These are phyloP conservation scores for Pseudogymnoascus sp. DNA, from an alignment of 2,329 filamentous ascomycete species.

Conservation along the genomic window DNA sequence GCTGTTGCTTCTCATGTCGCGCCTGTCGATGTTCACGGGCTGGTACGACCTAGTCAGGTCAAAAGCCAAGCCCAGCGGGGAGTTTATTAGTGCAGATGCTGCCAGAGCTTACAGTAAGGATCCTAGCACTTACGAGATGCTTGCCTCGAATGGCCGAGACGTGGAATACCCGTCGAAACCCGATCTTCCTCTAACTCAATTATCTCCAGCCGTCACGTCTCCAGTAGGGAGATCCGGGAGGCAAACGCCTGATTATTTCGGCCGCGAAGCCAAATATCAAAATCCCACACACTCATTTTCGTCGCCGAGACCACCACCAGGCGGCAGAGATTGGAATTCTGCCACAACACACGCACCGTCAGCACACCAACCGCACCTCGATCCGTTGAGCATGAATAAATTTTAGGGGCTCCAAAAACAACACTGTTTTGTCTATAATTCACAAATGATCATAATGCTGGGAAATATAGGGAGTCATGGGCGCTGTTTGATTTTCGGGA, in stretches of 20 bases:
- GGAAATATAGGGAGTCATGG: slow-evolving; percentile 5
- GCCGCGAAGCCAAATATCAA: slow-evolving; percentile 38
- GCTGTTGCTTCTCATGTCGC: slow-evolving; percentile 72
- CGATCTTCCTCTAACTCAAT: slow-evolving; percentile 22
- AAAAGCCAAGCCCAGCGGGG: slow-evolving; percentile 50
- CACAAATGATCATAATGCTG: slow-evolving; percentile 5
- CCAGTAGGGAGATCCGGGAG: slow-evolving; percentile 22
- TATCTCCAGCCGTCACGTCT: slow-evolving; percentile 18
- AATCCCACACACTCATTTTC: slow-evolving; percentile 43
- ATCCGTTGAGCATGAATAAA: slow-evolving; percentile 27
- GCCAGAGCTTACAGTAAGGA: slow-evolving; percentile 50
- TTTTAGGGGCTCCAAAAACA: slow-evolving; percentile 16
- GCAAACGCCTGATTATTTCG: slow-evolving; percentile 33
- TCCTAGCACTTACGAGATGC: slow-evolving; percentile 73
- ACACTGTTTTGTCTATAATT: slow-evolving; percentile 1
- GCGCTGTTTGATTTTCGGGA: neutral
- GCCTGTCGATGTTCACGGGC: slow-evolving; percentile 75
- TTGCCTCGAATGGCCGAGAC: slow-evolving; percentile 45
- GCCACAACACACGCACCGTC: slow-evolving; percentile 20
- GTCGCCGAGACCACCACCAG: slow-evolving; percentile 35
- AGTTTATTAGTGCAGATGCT: slow-evolving; percentile 87
- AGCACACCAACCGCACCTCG: slow-evolving; percentile 19
- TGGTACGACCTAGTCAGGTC: slow-evolving; percentile 63
- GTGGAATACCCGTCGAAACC: slow-evolving; percentile 24
- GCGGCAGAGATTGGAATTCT: slow-evolving; percentile 21